A percentile compares a stretch with the other conserved stretches of the same genome.
Conservation (phyloP, 2,329 filamentous ascomycete genomes). For the Botryotinia narcissicola region DNA sequence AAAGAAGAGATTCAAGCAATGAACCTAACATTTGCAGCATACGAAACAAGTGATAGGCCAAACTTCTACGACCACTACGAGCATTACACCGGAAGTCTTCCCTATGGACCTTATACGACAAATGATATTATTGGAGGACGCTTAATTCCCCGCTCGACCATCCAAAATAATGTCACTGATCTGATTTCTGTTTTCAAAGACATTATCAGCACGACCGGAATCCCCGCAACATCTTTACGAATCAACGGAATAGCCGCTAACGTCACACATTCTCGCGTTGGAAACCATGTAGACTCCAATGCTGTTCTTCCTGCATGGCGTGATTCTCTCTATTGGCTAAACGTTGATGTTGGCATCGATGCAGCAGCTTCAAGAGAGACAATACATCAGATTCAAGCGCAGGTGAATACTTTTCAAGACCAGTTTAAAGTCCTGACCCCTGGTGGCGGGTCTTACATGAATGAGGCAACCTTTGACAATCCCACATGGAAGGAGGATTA, state of each 20-base stretch:
- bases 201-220: neutral
- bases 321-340: neutral
- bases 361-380: neutral
- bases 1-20: neutral
- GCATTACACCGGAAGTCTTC: neutral
- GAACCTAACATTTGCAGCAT: conserved; percentile 1
- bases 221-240: neutral
- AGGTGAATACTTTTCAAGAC: neutral
- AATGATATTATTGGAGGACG: neutral
- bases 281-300: neutral
- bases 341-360: neutral
- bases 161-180: neutral
- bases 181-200: neutral
- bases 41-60: neutral
- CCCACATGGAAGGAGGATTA: neutral
- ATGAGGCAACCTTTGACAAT: neutral
- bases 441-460: neutral
- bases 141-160: neutral
- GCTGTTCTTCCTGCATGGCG: neutral
- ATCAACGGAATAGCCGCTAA: neutral
- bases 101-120: neutral
- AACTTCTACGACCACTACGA: neutral
- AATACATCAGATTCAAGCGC: neutral
- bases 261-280: neutral
- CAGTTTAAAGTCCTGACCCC: neutral